phyloP scores from a whole-genome alignment of 2,329 filamentous ascomycete species.

The Aspergillus viridinutans region DNA sequence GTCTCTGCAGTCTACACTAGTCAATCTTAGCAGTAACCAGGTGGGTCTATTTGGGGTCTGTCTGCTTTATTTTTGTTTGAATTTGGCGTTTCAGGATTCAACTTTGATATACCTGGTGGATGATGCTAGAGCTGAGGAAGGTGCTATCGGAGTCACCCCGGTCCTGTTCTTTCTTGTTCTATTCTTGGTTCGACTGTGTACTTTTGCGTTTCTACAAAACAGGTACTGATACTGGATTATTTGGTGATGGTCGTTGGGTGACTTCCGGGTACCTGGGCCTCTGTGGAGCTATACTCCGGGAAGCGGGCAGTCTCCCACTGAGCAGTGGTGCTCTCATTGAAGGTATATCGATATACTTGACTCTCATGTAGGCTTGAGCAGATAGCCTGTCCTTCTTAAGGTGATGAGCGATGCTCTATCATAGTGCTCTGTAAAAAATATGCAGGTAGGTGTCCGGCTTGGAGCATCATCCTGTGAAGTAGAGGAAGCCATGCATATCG shows the following conservation, averaged over 20 bases:
- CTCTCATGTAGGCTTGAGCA: neutral
- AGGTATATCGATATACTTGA: neutral
- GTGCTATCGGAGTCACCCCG: neutral
- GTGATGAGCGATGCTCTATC: neutral
- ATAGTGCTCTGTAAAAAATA: no score
- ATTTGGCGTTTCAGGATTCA: neutral
- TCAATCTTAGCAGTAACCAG: no score
- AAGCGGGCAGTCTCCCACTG: no score
- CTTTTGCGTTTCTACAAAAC: neutral
- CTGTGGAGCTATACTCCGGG: no score
- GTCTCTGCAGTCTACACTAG: no score
- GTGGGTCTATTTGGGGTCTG: neutral
- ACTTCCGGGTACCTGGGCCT: neutral
- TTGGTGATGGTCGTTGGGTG: neutral
- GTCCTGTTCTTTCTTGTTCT: neutral
- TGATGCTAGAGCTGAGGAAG: neutral
- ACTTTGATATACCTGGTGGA: neutral
- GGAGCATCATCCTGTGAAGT: neutral
- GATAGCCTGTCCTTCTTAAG: neutral
- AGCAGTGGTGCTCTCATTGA: neutral
- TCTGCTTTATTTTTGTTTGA: neutral
- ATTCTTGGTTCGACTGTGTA: neutral
- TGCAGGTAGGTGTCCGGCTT: neutral
- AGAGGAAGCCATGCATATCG: neutral
- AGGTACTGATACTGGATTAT: neutral